Evolutionary conservation across 1,284 basidiomycete species (phyloP).

Genomic region (Heterobasidion irregulare): DNA sequence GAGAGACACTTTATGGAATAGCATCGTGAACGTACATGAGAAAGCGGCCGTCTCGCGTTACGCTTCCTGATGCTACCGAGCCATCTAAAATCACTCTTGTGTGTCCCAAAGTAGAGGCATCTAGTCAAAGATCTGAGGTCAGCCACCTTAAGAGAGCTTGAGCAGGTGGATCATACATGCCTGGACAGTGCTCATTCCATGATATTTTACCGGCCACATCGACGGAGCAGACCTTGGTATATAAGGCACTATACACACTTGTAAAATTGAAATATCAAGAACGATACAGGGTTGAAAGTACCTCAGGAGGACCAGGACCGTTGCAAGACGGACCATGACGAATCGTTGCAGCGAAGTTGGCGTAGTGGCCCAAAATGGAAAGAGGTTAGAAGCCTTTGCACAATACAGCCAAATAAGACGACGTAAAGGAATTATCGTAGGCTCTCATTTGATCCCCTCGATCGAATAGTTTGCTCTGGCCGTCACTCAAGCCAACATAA

Average conservation of each 20-base stretch:
- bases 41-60: slow-evolving; percentile 53
- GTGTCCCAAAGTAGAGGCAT: slow-evolving; percentile 38
- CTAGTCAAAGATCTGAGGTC: slow-evolving; percentile 19
- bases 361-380: neutral
- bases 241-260: neutral
- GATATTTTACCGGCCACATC: slow-evolving; percentile 50
- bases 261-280: neutral
- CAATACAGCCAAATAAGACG: slow-evolving; percentile 2
- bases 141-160: neutral
- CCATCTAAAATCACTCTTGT: slow-evolving; percentile 55
- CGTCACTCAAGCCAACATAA: no score
- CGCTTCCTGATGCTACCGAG: slow-evolving; percentile 40
- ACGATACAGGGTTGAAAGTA: neutral
- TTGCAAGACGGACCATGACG: neutral
- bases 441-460: neutral
- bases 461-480: no score
- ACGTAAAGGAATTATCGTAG: neutral
- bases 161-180: slow-evolving; percentile 28
- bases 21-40: slow-evolving; percentile 40
- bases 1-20: neutral
- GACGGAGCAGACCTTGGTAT: slow-evolving; percentile 26
- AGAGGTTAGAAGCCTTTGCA: slow-evolving; percentile 1
- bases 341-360: neutral
- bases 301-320: slow-evolving; percentile 1
- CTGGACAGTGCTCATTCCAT: slow-evolving; percentile 58